These are phyloP conservation scores for Ilex paraguariensis DNA, from an alignment of 305 asterid species.

Conservation along the genomic window DNA sequence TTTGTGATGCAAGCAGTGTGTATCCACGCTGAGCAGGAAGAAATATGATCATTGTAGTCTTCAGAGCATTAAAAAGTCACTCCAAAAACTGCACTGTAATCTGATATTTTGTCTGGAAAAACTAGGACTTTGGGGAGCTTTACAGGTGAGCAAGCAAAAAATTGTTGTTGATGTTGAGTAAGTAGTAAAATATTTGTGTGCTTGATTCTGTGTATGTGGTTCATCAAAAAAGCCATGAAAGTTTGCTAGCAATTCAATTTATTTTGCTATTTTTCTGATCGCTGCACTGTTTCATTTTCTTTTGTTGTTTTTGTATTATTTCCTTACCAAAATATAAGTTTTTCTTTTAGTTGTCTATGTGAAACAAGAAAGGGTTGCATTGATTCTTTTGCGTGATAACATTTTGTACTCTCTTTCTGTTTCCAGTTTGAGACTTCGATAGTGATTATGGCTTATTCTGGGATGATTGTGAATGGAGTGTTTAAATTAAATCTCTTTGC, in stretches of 20 bases:
- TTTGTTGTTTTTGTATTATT: slow-evolving; percentile 11
- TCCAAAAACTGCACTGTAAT: slow-evolving; percentile 61
- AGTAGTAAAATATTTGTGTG: too few relatives aligned
- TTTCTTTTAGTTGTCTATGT: too few relatives aligned
- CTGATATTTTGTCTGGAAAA: slow-evolving; percentile 69
- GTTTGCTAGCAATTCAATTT: slow-evolving; percentile 3
- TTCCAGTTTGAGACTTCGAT: too few relatives aligned
- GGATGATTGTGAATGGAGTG: too few relatives aligned
- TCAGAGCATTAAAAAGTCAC: slow-evolving; percentile 52
- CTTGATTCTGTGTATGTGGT: too few relatives aligned
- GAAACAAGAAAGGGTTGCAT: too few relatives aligned
- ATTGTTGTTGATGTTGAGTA: too few relatives aligned
- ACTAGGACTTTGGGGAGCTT: slow-evolving; percentile 92
- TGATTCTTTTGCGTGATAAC: too few relatives aligned
- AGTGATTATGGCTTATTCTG: too few relatives aligned
- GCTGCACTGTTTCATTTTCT: slow-evolving; percentile 6
- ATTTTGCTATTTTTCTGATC: slow-evolving; percentile 2
- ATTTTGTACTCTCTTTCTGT: too few relatives aligned
- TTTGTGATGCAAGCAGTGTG: slow-evolving; percentile 44
- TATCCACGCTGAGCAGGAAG: slow-evolving; percentile 37
- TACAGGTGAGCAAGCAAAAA: slow-evolving; percentile 47
- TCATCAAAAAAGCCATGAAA: too few relatives aligned
- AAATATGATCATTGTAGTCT: slow-evolving; percentile 44
- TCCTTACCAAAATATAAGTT: background rate
- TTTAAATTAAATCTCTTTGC: slow-evolving; percentile 24